A percentile compares a stretch with the other conserved stretches of the same genome.
Evolutionary conservation across 495 filamentous ascomycete genomes (phyloP).

Genomic region (Diplogelasinospora grovesii): DNA sequence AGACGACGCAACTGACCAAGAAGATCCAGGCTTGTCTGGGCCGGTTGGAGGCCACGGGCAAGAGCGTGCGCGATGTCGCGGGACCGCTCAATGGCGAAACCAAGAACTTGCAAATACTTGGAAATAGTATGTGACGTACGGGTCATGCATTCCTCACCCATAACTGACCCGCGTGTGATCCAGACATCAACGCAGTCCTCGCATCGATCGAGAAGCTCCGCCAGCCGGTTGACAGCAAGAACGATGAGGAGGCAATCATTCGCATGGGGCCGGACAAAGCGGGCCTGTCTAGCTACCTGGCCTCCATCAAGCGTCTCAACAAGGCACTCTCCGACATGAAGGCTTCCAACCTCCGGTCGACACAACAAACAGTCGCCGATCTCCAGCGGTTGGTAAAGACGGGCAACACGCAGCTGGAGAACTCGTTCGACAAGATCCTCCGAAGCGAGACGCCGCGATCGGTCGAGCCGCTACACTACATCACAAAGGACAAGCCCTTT

Average conservation of each 20-base stretch:
- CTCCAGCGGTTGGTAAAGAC: conserved; percentile 67
- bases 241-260: conserved; percentile 84
- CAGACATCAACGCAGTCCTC: conserved; percentile 78
- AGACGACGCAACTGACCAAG: conserved; percentile 70
- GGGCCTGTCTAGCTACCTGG: conserved; percentile 78
- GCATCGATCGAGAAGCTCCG: conserved; percentile 80
- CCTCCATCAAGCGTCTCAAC: conserved; percentile 80
- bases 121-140: conserved; percentile 51
- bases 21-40: conserved; percentile 86
- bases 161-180: conserved; percentile 11
- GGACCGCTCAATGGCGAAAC: conserved; percentile 93
- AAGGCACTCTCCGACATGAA: conserved; percentile 74
- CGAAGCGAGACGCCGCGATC: conserved; percentile 59
- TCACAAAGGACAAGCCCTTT: conserved; percentile 70
- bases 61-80: conserved; percentile 84
- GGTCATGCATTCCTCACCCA: neutral
- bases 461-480: conserved; percentile 84
- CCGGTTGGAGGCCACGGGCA: conserved; percentile 77
- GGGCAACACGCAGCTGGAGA: conserved; percentile 76
- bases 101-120: conserved; percentile 74
- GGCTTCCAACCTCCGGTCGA: conserved; percentile 78
- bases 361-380: conserved; percentile 81
- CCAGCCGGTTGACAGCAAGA: conserved; percentile 81
- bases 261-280: conserved; percentile 73
- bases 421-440: conserved; percentile 67